Evolutionary conservation across 1,284 basidiomycete species (phyloP), one percentile per base, ranked within the genome.

Genomic region (Malassezia pachydermatis): DNA sequence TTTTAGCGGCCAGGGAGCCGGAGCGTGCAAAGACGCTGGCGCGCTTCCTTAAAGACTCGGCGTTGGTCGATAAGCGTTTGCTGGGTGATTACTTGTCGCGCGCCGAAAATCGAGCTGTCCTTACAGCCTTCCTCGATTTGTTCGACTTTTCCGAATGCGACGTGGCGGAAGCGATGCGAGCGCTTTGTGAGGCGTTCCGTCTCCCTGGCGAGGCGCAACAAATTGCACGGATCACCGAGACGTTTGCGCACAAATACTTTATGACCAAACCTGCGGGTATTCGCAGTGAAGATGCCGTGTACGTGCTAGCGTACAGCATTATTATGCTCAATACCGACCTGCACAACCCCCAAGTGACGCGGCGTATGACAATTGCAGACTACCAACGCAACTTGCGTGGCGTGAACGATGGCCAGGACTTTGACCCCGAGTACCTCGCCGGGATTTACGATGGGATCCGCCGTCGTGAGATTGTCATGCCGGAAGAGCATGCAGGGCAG

Each of bases 291-390:
- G 94, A 98, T 72, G 87, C 92, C 1, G 86, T 88, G 19, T 94
- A 95, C 73, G 85, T 99, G 3, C 75, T 99, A 22, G 81, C 92
- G 0, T 99, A 84, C 73, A 95, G 92, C 0, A 83, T 99, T 57
- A 96, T 99, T 73, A 82, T 99, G 88, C 80, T 99, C 50, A 99
- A 99, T 73, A 98, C 94, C 2, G 94, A 99, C 75, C 80, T 83
- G 51, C 92, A 96, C 73, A 96, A 88, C 71, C 89, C 92, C n/a
- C 89, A 95, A 77, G 80, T 92, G 57, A 86, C 92, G 83, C 92
- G 92, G 81, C 81, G 88, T 6, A 99, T 98, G 94, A 80, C 86
- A 0, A 79, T 94, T 53, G 88, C 94, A 41, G 94, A 96, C 63
- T 99, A 96, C 73, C 81, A 80, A 67, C 81, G 81, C 59, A 99